Evolutionary conservation across 2,329 filamentous ascomycete genomes (phyloP).

Genomic region (Xylariaceae sp.): DNA sequence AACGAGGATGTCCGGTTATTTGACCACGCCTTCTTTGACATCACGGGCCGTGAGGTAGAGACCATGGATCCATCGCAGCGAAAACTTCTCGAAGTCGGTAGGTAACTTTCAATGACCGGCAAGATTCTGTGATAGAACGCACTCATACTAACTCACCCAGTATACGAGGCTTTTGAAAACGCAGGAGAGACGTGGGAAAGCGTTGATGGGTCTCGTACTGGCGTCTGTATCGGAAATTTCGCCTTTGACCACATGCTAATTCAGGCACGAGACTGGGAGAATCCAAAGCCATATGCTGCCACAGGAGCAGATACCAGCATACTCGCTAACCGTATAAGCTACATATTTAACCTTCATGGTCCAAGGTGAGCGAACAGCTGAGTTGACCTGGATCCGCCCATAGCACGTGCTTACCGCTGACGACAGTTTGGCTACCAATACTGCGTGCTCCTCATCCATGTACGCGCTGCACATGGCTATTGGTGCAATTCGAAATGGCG

Average conservation of each 20-base stretch:
- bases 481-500: conserved; percentile 11
- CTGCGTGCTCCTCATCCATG: conserved; percentile 38
- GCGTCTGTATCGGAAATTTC: conserved; percentile 35
- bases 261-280: conserved; percentile 29
- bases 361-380: no score
- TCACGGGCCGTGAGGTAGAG: conserved; percentile 2
- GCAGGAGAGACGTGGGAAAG: conserved; percentile 10
- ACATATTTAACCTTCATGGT: conserved; percentile 36
- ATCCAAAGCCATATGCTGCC: conserved; percentile 25
- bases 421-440: conserved; percentile 34
- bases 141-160: no score
- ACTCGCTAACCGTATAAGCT: conserved; percentile 36
- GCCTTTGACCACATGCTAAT: conserved; percentile 25
- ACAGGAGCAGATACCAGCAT: conserved; percentile 33
- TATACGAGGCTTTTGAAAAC: conserved; percentile 23
- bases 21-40: conserved; percentile 11
- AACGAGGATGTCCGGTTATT: conserved; percentile 9
- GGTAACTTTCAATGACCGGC: no score
- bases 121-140: no score
- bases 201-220: conserved; percentile 10
- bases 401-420: no score
- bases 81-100: conserved; percentile 20
- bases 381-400: no score
- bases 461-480: conserved; percentile 28
- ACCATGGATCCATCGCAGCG: conserved; percentile 18